Base-by-base conservation (phyloP, 805 yeast genomes). In the Kazachstania psychrophila region DNA sequence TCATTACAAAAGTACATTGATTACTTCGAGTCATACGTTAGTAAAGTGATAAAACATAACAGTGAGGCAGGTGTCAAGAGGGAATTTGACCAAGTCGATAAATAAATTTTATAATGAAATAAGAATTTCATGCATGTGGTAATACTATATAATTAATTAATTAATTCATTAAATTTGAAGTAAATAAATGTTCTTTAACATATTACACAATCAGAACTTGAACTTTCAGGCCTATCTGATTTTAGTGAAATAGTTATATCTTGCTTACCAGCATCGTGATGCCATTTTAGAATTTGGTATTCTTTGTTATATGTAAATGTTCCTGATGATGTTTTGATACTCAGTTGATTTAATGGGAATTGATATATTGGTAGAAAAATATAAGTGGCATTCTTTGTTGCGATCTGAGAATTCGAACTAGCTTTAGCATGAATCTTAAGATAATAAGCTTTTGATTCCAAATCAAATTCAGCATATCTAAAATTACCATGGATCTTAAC, bases 301-400 rank as follows among this genome's bases (percentile, higher is more conserved):
- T 64, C 56, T 15, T 66, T 64, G 48, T 77, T 73, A 45, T 70
- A 70, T 32, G 65, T 64, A 47, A 78, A 72, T 10, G 56, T 52
- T 0, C 94, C 94, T 1, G 75, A 62, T 3, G 76, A 65, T 11
- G 75, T 62, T 13, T 61, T 63, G 6, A 83, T 66, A 12, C 67
- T 69, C 10, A 68, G 38, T 40, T 64, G 68, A 38, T 65, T 74
- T 32, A 57, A 52, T 32, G 61, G 75, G 65, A 71, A 87, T 54
- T 88, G 95, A 66, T 76, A 70, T 18, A 65, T 66, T 0, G 96
- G 96, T 19, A 86, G 49, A 49, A 66, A 82, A 2, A 88, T 70
- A 32, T 70, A 57, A 0, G 89, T 78, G 3, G 38, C 32, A 23
- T 23, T 36, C n/a, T 12, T n/a, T 2, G 86, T 77, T 3, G 49